Evolutionary conservation across 1,284 basidiomycete species (phyloP).

Genomic region (Apiotrichum akiyoshidainum): DNA sequence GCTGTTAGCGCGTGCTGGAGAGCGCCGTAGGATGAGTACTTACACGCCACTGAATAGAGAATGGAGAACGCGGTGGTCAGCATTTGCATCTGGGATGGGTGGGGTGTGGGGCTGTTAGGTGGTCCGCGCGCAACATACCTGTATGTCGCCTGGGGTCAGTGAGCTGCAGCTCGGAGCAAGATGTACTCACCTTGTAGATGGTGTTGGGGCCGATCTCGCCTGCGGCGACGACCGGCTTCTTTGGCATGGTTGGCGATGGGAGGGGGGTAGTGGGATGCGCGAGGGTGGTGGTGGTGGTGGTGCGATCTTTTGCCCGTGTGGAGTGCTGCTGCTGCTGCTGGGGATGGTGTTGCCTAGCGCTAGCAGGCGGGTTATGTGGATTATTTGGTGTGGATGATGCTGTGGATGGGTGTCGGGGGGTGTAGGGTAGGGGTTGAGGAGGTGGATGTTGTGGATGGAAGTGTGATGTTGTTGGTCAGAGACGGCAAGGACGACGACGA

Average conservation of each 20-base stretch:
- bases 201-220: conserved; percentile 37
- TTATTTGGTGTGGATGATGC: no score
- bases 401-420: no score
- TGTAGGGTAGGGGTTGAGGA: no score
- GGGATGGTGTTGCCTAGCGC: no score
- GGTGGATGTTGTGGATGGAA: no score
- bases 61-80: conserved; percentile 13
- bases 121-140: conserved; percentile 20
- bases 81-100: neutral
- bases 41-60: conserved; percentile 46
- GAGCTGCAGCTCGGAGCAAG: no score
- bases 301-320: no score
- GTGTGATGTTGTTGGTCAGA: no score
- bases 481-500: no score
- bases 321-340: no score
- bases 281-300: neutral
- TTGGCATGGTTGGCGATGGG: conserved; percentile 17
- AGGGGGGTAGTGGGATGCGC: neutral
- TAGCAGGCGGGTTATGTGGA: no score
- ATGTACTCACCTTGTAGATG: conserved; percentile 32
- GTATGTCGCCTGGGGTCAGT: conserved; percentile 32
- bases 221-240: conserved; percentile 25
- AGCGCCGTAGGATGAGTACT: conserved; percentile 20
- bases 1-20: neutral
- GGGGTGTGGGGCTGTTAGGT: neutral